Conservation (phyloP, 1,284 basidiomycete species). For the Cystobasidium sp. region DNA sequence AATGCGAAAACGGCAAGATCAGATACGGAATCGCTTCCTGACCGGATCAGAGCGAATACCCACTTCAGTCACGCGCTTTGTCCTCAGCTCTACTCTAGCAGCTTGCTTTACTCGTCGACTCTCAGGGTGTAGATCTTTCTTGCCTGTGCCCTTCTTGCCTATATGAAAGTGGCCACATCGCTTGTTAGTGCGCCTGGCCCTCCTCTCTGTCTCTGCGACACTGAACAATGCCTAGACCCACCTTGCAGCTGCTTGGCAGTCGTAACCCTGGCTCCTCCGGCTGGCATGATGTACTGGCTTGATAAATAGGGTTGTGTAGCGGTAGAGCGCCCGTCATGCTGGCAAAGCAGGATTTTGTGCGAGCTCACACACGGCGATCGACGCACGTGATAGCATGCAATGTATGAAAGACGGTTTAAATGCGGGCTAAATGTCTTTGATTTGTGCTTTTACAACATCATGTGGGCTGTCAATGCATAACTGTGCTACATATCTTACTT, state of each 20-base stretch:
- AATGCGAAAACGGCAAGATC: not conserved
- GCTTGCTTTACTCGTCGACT: constrained; percentile 37
- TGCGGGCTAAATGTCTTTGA: not conserved
- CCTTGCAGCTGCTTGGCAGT: constrained; percentile 38
- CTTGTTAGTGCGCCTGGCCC: not conserved
- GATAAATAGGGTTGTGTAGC: not conserved
- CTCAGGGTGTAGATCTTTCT: constrained; percentile 42
- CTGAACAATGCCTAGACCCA: too few relatives aligned
- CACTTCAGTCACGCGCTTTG: constrained; percentile 32
- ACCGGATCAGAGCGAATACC: not conserved
- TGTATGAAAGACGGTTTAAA: not conserved
- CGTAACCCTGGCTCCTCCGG: constrained; percentile 32
- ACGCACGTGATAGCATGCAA: not conserved
- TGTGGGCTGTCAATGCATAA: not conserved
- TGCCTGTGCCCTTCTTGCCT: constrained; percentile 43
- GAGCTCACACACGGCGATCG: not conserved
- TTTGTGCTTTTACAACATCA: too few relatives aligned
- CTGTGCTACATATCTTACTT: not conserved
- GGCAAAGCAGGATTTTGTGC: constrained; percentile 22
- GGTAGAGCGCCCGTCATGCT: not conserved
- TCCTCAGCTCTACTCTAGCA: constrained; percentile 35
- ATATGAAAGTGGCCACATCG: not conserved
- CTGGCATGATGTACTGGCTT: not conserved
- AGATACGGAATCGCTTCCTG: not conserved
- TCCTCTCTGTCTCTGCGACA: too few relatives aligned